Evolutionary conservation across 2,329 filamentous ascomycete genomes (phyloP), one percentile per base, ranked within the genome.

Genomic region (Xylaria sp.): DNA sequence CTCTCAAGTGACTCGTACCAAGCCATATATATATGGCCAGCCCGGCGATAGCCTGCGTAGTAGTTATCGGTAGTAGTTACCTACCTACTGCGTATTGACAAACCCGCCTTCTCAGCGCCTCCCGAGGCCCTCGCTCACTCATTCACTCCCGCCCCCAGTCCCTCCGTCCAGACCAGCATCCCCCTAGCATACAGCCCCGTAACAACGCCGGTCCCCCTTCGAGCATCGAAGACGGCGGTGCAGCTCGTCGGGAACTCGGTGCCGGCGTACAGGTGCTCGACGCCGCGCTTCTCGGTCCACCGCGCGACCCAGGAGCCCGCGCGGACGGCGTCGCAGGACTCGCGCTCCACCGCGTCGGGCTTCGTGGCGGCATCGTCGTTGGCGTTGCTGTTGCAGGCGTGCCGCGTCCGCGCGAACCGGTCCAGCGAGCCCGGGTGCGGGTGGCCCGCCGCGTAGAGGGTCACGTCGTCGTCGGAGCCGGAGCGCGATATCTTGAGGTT

Each of bases 391-490:
- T 73, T 69, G 63, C 76, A 78, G 2, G 72, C 51, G 24, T 69
- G 63, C 0, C 74, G 69, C 7, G 67, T 65, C 4, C 56, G 24
- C 1, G 69, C 58, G 41, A 71, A 76, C 39, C 66, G 67, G 1
- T 38, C 54, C 9, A 76, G 57, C 2, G 66, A 64, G 0, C 69
- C 67, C 1, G 69, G 45, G 42, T 76, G 68, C 1, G 74, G 70
- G 24, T 78, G 76, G 0, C 76, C 76, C 0, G 76, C 71, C 17
- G 74, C 69, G 8, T 76, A 54, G 17, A 78, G 67, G n/a, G 43
- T 62, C 59, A 64, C 64, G 48, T 68, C 37, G 29, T n/a, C n/a
- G n/a, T n/a, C n/a, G n/a, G n/a, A n/a, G n/a, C n/a, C n/a, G n/a
- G n/a, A n/a, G 29, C 61, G 19, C 46, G 68, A 64, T 2, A 67